Evolutionary conservation across 2,329 filamentous ascomycete species (phyloP).

Genomic region (Myrmaecium sp.): DNA sequence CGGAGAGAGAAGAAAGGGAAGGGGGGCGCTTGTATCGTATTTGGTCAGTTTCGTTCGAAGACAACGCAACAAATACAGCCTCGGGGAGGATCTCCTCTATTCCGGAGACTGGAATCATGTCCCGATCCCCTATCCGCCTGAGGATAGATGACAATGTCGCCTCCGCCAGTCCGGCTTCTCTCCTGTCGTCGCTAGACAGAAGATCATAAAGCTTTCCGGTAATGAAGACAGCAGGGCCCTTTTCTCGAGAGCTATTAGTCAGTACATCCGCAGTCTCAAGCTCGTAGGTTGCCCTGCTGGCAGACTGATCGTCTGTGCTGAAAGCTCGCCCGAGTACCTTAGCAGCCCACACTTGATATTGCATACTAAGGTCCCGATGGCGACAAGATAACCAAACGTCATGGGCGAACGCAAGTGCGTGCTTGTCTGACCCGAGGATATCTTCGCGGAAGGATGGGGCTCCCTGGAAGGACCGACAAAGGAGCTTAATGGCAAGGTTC

Average conservation of each 20-base stretch:
- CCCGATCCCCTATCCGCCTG: too few species aligned
- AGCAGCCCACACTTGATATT: conserved; percentile 73
- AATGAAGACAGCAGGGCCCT: neutral
- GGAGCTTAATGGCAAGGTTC: conserved; percentile 49
- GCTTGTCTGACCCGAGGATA: conserved; percentile 49
- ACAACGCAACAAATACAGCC: conserved; percentile 14
- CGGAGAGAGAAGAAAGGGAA: conserved; percentile 3
- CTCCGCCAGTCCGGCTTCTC: conserved; percentile 28
- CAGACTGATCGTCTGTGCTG: conserved; percentile 44
- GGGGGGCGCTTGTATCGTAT: neutral
- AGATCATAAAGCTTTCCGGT: conserved; percentile 14
- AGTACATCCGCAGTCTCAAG: too few species aligned
- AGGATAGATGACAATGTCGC: conserved; percentile 18
- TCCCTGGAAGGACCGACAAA: conserved; percentile 58
- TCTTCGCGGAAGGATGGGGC: conserved; percentile 44
- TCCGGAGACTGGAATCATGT: too few species aligned
- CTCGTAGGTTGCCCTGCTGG: too few species aligned
- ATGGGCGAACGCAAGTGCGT: conserved; percentile 44
- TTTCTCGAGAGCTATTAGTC: too few species aligned
- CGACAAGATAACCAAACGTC: conserved; percentile 64
- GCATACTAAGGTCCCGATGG: conserved; percentile 42
- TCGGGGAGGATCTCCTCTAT: conserved; percentile 14
- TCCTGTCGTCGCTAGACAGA: conserved; percentile 21
- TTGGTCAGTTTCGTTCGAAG: conserved; percentile 8
- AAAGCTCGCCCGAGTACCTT: conserved; percentile 67